Evolutionary conservation across 371 early-diverging fungal genomes (phyloP), one percentile per base, ranked within the genome.

Genomic region (Mucor mucedo): DNA sequence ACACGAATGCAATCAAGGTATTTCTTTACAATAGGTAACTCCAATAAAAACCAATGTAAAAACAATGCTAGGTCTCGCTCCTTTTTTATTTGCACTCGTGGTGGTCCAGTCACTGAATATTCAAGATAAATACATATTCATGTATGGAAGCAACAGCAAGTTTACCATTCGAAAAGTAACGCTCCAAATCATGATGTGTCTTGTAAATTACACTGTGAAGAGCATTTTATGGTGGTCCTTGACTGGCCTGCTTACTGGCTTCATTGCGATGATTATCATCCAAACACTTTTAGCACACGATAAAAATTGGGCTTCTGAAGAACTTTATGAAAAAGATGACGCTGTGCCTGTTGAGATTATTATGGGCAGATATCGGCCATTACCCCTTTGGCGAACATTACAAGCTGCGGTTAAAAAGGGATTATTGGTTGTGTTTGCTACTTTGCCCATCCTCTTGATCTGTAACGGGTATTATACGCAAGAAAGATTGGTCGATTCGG

Each of bases 151-250:
- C 47, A 64, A 61, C 39, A 65, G 44, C 32, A 56, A 73, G 41
- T 69, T 77, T 66, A 75, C 59, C 13, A 40, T 78, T 7, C 69
- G 71, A 16, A 71, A 75, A 60, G 70, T 76, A 4, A 59, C 64
- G 9, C 45, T 77, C 8, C 81, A 79, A 60, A 28, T 73, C 38
- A 29, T 70, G 39, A 74, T 80, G 65, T 80, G 79, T 41, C 71
- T 81, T 14, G 30, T 80, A 41, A 83, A 83, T 55, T 76, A 61
- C 30, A 32, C 74, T 9, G 63, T 71, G 3, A 77, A 78, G 60
- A 78, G 76, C 16, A 76, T 79, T 52, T 58, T 80, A 13, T 83
- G 84, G 84, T 83, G 81, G 84, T 75, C 78, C n/a, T 64, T 79
- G 28, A 55, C 78, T 9, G 81, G 81, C 7, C 54, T 79, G 16